Percentiles rank a stretch among this genome's conserved stretches.
phyloP scores from a whole-genome alignment of 1,284 basidiomycete species.

The Fomes fomentarius region DNA sequence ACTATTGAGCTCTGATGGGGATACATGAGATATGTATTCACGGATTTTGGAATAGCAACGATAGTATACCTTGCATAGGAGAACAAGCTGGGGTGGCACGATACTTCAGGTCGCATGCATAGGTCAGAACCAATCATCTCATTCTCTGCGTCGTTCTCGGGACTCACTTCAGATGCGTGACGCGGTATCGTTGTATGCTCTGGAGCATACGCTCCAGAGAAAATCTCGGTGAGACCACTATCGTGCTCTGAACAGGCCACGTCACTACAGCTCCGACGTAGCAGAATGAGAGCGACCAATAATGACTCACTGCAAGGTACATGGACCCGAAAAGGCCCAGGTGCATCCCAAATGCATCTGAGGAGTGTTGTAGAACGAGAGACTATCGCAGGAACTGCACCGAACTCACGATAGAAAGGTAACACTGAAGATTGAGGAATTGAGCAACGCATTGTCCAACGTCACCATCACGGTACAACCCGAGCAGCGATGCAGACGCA shows the following conservation, averaged over 20 bases:
- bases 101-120: too few relatives aligned
- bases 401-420: constrained; percentile 34
- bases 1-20: constrained; percentile 57
- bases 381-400: too few relatives aligned
- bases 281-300: background rate
- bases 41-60: background rate
- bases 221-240: constrained; percentile 72
- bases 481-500: too few relatives aligned
- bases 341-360: background rate
- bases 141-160: too few relatives aligned
- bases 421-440: constrained; percentile 17
- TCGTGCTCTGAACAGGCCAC: constrained; percentile 35
- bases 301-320: background rate
- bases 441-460: background rate
- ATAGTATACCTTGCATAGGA: constrained; percentile 51
- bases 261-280: background rate
- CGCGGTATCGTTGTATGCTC: constrained; percentile 64
- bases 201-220: constrained; percentile 63
- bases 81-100: constrained; percentile 64
- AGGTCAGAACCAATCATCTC: too few relatives aligned
- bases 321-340: background rate
- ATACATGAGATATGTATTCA: too few relatives aligned
- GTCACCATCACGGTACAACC: too few relatives aligned
- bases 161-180: constrained; percentile 61
- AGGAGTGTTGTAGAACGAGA: too few relatives aligned